Evolutionary conservation across 2,329 filamentous ascomycete genomes (phyloP).

Genomic region (Aspergillus sp.): DNA sequence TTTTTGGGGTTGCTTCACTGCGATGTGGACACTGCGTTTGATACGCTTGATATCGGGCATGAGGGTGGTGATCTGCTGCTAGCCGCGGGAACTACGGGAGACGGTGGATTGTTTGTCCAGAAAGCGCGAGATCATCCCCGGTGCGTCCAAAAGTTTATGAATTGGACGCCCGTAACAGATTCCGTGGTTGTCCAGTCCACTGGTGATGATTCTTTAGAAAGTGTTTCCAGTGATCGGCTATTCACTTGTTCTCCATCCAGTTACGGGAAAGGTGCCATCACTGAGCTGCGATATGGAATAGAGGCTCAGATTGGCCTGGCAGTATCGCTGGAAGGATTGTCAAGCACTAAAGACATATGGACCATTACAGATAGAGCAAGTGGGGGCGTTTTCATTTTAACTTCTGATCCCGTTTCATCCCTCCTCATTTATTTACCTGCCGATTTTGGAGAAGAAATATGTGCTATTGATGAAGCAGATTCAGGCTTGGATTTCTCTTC

Average conservation of each 20-base stretch:
- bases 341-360: slow-evolving; percentile 38
- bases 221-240: slow-evolving; percentile 45
- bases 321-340: slow-evolving; percentile 33
- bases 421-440: slow-evolving; percentile 31
- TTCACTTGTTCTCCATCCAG: slow-evolving; percentile 62
- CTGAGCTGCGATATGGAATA: slow-evolving; percentile 61
- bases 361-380: slow-evolving; percentile 28
- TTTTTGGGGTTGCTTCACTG: slow-evolving; percentile 60
- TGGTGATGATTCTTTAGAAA: slow-evolving; percentile 9
- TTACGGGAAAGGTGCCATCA: slow-evolving; percentile 50
- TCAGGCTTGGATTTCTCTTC: slow-evolving; percentile 34
- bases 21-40: slow-evolving; percentile 74
- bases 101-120: slow-evolving; percentile 68
- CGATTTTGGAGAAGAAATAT: slow-evolving; percentile 31
- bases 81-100: slow-evolving; percentile 67
- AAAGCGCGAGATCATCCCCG: slow-evolving; percentile 48
- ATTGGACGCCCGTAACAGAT: slow-evolving; percentile 51
- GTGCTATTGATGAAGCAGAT: slow-evolving; percentile 30
- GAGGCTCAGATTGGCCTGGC: slow-evolving; percentile 55
- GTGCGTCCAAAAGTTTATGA: slow-evolving; percentile 54
- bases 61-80: slow-evolving; percentile 68
- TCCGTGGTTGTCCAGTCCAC: slow-evolving; percentile 24
- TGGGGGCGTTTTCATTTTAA: slow-evolving; percentile 31
- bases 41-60: slow-evolving; percentile 56
- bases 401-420: slow-evolving; percentile 36